A percentile compares a stretch with the other conserved stretches of the same genome.
Evolutionary conservation across 768 basidiomycete species (phyloP).

Genomic region (Gymnopilus junonius): DNA sequence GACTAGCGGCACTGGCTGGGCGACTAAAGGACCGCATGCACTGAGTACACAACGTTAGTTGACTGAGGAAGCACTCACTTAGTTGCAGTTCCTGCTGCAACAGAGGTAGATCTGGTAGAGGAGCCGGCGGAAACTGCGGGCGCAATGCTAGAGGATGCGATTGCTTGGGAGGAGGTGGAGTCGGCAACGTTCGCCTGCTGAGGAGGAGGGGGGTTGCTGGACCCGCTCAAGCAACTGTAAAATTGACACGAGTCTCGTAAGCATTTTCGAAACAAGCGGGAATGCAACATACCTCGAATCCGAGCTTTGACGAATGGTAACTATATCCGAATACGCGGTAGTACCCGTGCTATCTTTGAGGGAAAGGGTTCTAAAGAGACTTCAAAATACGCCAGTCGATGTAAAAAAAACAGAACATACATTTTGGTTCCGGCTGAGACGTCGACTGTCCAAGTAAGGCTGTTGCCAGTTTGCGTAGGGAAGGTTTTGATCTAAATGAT

Average conservation of each 20-base stretch:
- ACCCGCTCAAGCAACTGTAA: conserved; percentile 12
- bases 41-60: not conserved
- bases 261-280: not conserved
- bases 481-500: conserved; percentile 63
- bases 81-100: not conserved
- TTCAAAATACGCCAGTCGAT: not conserved
- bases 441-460: conserved; percentile 60
- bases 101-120: not conserved
- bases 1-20: not conserved
- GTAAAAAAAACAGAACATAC: conserved; percentile 38
- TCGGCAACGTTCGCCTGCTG: conserved; percentile 1
- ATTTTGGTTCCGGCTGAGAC: conserved; percentile 45
- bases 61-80: not conserved
- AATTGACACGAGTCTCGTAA: not conserved
- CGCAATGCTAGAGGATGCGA: not conserved
- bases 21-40: not conserved
- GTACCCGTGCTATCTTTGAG: conserved; percentile 65
- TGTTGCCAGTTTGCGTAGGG: conserved; percentile 43
- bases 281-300: conserved; percentile 36
- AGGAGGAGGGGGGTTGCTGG: not conserved
- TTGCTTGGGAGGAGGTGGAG: conserved; percentile 7
- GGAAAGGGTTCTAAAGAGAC: conserved; percentile 47
- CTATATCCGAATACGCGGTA: conserved; percentile 53
- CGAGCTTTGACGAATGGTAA: conserved; percentile 44
- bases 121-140: not conserved